These are phyloP conservation scores for Aurifilum marmelostoma DNA, from an alignment of 2,329 filamentous ascomycete genomes.

Conservation along the genomic window DNA sequence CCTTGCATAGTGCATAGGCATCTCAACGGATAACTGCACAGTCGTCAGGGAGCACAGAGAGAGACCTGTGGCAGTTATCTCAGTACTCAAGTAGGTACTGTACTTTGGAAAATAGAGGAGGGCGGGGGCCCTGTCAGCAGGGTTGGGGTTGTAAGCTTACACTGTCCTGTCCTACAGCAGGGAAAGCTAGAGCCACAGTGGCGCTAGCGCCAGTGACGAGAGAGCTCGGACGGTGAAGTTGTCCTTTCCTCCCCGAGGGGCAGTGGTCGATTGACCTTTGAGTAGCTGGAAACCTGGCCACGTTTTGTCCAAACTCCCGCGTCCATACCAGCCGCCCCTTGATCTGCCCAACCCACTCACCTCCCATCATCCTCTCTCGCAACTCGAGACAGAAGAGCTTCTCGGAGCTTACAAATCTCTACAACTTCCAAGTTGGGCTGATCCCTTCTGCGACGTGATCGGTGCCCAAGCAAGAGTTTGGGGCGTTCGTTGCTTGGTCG, in stretches of 20 bases:
- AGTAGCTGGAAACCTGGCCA: conserved; percentile 27
- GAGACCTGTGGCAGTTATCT: too few relatives aligned
- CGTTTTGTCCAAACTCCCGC: conserved; percentile 25
- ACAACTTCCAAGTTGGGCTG: background rate
- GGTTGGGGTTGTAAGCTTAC: conserved; percentile 17
- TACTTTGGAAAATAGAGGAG: background rate
- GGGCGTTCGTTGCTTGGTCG: conserved; percentile 3
- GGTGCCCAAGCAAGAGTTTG: background rate
- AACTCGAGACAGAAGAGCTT: conserved; percentile 8
- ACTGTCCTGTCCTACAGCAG: background rate
- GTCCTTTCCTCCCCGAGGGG: conserved; percentile 29
- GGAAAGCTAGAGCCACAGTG: conserved; percentile 28
- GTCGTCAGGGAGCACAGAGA: background rate
- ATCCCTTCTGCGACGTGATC: conserved; percentile 9
- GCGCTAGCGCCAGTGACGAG: conserved; percentile 22
- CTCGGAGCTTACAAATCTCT: background rate
- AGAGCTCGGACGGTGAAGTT: conserved; percentile 30
- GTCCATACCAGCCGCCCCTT: background rate
- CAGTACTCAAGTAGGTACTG: too few relatives aligned
- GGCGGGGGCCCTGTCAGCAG: background rate
- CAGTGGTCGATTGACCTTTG: conserved; percentile 21
- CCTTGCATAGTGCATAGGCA: background rate
- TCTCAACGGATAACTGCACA: too few relatives aligned
- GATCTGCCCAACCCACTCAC: background rate
- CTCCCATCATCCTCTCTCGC: too few relatives aligned